Conservation (phyloP, 257 asterid genomes). For the Haberlea rhodopensis region DNA sequence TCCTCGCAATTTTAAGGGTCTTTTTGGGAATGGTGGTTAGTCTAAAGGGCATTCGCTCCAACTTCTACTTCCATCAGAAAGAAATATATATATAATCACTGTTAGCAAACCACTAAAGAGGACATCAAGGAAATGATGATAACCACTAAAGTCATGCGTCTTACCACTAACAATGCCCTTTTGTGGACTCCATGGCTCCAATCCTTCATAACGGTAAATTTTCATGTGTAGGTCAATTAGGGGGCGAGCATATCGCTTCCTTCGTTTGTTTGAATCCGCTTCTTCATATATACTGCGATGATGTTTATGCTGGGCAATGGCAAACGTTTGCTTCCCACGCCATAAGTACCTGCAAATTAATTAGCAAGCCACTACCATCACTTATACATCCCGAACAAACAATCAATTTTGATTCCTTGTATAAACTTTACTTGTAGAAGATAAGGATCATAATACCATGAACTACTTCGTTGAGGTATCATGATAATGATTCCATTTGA, state of each 20-base stretch:
- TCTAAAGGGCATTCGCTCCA: neutral
- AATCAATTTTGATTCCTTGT: constrained; percentile 1
- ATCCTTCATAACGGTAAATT: constrained; percentile 77
- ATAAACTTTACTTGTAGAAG: constrained; percentile 2
- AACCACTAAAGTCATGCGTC: constrained; percentile 12
- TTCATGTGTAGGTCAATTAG: constrained; percentile 87
- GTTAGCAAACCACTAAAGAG: constrained; percentile 1
- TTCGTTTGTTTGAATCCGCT: constrained; percentile 89
- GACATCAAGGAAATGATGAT: neutral
- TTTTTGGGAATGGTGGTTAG: neutral
- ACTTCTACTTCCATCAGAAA: neutral
- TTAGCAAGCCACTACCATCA: neutral
- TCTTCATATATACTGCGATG: constrained; percentile 75
- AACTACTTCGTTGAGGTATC: neutral
- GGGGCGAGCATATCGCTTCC: constrained; percentile 97
- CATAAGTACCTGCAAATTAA: constrained; percentile 67
- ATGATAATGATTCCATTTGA: constrained; percentile 4
- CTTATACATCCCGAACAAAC: neutral
- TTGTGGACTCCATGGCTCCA: constrained; percentile 77
- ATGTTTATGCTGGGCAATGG: constrained; percentile 95
- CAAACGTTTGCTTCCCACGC: constrained; percentile 89
- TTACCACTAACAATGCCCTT: constrained; percentile 71
- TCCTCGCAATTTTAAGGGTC: neutral
- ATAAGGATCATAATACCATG: no score
- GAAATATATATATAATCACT: neutral